Conservation (phyloP, 257 asterid genomes). For the Nyctanthes arbortristis region DNA sequence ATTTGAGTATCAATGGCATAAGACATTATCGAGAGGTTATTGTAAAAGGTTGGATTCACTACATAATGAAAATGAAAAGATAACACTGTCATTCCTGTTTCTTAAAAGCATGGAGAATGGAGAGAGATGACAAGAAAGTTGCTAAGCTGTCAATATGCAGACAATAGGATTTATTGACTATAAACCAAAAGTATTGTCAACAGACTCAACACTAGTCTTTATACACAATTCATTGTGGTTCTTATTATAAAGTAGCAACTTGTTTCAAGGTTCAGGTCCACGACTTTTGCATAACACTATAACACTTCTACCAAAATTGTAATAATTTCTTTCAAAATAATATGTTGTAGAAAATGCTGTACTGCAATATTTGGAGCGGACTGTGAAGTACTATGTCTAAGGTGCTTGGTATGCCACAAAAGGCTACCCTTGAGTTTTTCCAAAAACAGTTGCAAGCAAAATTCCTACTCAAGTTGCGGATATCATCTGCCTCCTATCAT, state of each 20-base stretch:
- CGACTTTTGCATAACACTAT: not conserved
- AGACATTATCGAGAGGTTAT: not conserved
- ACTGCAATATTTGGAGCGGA: not conserved
- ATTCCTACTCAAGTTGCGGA: not conserved
- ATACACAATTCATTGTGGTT: not conserved
- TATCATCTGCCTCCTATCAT: not conserved
- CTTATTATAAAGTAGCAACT: not conserved
- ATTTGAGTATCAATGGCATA: not conserved
- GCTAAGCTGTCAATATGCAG: not conserved
- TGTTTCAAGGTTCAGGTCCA: not conserved
- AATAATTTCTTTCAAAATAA: too few species aligned
- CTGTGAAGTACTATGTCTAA: not conserved
- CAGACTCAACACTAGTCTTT: too few species aligned
- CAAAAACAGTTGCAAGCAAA: not conserved
- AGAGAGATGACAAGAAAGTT: not conserved
- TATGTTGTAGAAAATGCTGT: not conserved
- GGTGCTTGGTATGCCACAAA: not conserved
- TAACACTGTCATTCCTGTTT: too few species aligned
- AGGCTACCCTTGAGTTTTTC: not conserved
- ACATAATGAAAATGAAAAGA: too few species aligned
- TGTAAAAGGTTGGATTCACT: not conserved
- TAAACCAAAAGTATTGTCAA: not conserved
- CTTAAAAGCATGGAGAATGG: too few species aligned
- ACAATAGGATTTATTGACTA: not conserved
- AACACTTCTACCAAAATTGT: not conserved